Evolutionary conservation across 2,329 filamentous ascomycete genomes (phyloP).

Genomic region (Verticillium nonalfalfae): DNA sequence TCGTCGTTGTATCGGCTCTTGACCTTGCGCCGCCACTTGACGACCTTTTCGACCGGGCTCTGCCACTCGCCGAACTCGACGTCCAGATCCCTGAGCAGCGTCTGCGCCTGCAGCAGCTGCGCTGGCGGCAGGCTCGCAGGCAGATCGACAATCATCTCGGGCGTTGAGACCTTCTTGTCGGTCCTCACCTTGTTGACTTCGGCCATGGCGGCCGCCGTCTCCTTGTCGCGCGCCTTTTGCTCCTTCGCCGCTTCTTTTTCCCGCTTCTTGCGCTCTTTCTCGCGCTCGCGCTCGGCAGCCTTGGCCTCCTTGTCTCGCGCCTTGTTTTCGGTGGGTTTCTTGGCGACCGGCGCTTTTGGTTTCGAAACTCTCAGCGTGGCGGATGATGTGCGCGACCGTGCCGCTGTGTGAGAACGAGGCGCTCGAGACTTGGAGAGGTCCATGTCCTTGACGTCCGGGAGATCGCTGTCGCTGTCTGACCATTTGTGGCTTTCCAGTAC

Average conservation of each 20-base stretch:
- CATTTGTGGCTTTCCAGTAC: background rate
- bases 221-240: slow-evolving; percentile 56
- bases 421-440: slow-evolving; percentile 21
- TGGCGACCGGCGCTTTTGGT: slow-evolving; percentile 10
- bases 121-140: slow-evolving; percentile 47
- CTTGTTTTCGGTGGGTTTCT: slow-evolving; percentile 28
- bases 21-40: slow-evolving; percentile 66
- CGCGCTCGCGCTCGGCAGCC: slow-evolving; percentile 41
- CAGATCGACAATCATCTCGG: slow-evolving; percentile 73
- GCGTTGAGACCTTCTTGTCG: slow-evolving; percentile 66
- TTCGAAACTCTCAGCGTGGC: background rate
- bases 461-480: slow-evolving; percentile 33
- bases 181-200: slow-evolving; percentile 68
- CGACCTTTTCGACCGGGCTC: slow-evolving; percentile 41
- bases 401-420: background rate
- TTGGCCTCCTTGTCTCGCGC: slow-evolving; percentile 36
- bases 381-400: background rate
- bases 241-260: slow-evolving; percentile 56
- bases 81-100: slow-evolving; percentile 43
- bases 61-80: slow-evolving; percentile 39
- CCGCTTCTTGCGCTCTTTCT: slow-evolving; percentile 47
- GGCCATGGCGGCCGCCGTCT: slow-evolving; percentile 57
- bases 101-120: slow-evolving; percentile 37
- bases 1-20: slow-evolving; percentile 56
- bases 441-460: slow-evolving; percentile 40